A percentile compares a stretch with the other conserved stretches of the same genome.
phyloP scores from a whole-genome alignment of 2,329 filamentous ascomycete species.

The Trichoderma hamatum region DNA sequence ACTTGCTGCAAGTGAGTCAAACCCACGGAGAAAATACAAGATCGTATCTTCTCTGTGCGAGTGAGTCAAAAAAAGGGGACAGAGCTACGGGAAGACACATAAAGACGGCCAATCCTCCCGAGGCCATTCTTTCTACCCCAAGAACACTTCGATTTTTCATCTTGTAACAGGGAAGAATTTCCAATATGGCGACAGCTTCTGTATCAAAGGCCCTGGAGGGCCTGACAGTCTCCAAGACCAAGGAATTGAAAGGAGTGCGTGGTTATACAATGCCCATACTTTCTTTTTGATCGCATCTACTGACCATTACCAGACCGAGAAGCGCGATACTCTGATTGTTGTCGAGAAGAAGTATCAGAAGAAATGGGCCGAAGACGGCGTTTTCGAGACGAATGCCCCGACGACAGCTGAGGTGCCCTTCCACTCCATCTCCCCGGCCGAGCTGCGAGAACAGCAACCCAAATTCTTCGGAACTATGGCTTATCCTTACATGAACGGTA shows the following conservation, averaged over 20 bases:
- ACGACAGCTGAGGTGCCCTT: slow-evolving; percentile 75
- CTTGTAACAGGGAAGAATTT: not conserved
- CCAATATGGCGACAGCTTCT: slow-evolving; percentile 48
- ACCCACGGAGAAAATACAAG: slow-evolving; percentile 24
- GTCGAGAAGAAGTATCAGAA: slow-evolving; percentile 92
- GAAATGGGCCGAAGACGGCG: slow-evolving; percentile 52
- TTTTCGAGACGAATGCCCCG: slow-evolving; percentile 88
- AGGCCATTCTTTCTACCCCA: not conserved
- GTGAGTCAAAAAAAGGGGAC: slow-evolving; percentile 25
- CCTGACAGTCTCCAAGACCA: slow-evolving; percentile 59
- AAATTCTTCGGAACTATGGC: slow-evolving; percentile 78
- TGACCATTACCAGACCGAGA: slow-evolving; percentile 66
- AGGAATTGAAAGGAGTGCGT: slow-evolving; percentile 62
- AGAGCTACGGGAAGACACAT: slow-evolving; percentile 12
- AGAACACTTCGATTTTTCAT: not conserved
- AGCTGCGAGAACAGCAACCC: slow-evolving; percentile 78
- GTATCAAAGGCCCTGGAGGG: slow-evolving; percentile 55
- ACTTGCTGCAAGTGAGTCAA: slow-evolving; percentile 41
- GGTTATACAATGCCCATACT: not conserved
- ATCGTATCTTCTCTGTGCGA: slow-evolving; percentile 15
- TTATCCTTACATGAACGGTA: slow-evolving; percentile 78
- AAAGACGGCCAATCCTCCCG: slow-evolving; percentile 7
- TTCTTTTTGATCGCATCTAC: not conserved
- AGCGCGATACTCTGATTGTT: slow-evolving; percentile 78
- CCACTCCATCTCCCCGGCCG: slow-evolving; percentile 70